Evolutionary conservation across 2,329 filamentous ascomycete genomes (phyloP), one percentile per base, ranked within the genome.

Genomic region (Apiospora sp.): DNA sequence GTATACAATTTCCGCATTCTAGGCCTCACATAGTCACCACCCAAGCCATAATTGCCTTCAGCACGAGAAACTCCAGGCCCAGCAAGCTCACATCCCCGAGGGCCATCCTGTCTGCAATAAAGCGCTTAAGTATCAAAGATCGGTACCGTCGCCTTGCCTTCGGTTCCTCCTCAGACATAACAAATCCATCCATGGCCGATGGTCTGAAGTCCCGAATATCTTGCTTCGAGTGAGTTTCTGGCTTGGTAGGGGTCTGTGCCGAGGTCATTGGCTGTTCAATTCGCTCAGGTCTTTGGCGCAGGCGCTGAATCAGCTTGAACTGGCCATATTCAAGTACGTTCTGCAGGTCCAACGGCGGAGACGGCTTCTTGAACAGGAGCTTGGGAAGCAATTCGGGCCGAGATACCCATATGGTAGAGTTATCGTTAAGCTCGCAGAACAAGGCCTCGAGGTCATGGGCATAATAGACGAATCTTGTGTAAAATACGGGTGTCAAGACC

Each of bases 401-500:
- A 7, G 90, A 89, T 13, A 92, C 81, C 82, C 84, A 87, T 10
- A 92, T 79, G 0, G 91, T 93, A 51, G 84, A 82, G 75, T 87
- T 92, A 72, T 90, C 89, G 64, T 87, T 80, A 77, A 89, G 78
- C 78, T 93, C 91, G 73, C 86, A 86, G 71, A 91, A 88, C 43
- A 93, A 83, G 0, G 89, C 90, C 75, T 92, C 89, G 24, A 89
- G 85, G 30, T 89, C 88, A 77, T 92, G 86, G 0, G 88, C 84
- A 77, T 93, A 93, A 74, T 88, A 86, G 0, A 91, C 85, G 68
- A 93, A 90, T 41, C 91, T 87, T 16, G 88, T 86, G 82, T 94
- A 94, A 78, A 94, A 94, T 0, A 83, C 84, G 0, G 92, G 92
- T 0, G 90, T 92, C 27, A 92, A 80, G 5, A 93, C 83, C 71